Evolutionary conservation across 2,329 filamentous ascomycete genomes (phyloP).

Genomic region (Aureobasidium pullulans): DNA sequence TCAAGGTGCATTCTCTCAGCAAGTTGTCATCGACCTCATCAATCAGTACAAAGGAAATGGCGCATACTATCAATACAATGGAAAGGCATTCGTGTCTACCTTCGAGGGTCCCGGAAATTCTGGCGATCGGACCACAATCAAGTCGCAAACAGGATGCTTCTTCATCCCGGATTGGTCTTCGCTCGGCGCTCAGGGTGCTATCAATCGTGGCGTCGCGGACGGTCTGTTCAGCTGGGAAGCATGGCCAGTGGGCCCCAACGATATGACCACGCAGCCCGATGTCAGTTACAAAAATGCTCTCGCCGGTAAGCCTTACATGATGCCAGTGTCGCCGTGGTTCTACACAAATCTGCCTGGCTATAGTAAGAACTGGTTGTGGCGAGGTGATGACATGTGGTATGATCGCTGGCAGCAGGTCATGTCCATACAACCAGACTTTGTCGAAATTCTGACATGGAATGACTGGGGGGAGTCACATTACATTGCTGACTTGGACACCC

Average conservation of each 20-base stretch:
- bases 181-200: conserved; percentile 26
- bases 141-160: conserved; percentile 32
- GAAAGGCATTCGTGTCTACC: conserved; percentile 47
- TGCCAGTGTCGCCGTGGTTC: conserved; percentile 45
- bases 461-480: conserved; percentile 55
- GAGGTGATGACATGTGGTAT: conserved; percentile 55
- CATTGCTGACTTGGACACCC: conserved; percentile 29
- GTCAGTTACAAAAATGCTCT: conserved; percentile 20
- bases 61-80: conserved; percentile 44
- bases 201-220: conserved; percentile 29
- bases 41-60: conserved; percentile 37
- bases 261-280: conserved; percentile 36
- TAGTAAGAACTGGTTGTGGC: conserved; percentile 57
- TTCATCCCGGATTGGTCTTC: conserved; percentile 44
- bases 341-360: conserved; percentile 50
- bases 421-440: conserved; percentile 43
- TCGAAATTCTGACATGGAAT: conserved; percentile 53
- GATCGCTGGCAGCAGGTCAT: conserved; percentile 51
- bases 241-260: conserved; percentile 44
- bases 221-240: conserved; percentile 44
- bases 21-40: conserved; percentile 39
- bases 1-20: conserved; percentile 32
- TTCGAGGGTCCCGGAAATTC: conserved; percentile 41
- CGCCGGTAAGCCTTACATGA: conserved; percentile 42
- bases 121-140: conserved; percentile 40